Percentiles rank a stretch among this genome's conserved stretches.
phyloP scores from a whole-genome alignment of 2,329 filamentous ascomycete species.

The Pseudopyricularia cyperi region DNA sequence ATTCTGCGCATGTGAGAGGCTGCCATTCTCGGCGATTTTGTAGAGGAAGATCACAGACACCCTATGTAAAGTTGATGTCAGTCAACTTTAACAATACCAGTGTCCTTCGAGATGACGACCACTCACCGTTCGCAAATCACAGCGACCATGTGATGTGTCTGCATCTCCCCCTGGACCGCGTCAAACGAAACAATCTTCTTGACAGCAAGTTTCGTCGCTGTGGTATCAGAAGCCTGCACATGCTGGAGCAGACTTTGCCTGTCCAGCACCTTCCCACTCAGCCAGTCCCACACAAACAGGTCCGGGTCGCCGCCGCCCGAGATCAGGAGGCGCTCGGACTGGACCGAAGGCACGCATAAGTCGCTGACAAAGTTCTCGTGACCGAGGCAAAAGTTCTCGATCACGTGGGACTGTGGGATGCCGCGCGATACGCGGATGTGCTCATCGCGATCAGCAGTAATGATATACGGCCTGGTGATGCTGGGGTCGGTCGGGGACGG shows the following conservation, averaged over 20 bases:
- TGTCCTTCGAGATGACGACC: not conserved
- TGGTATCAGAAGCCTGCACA: constrained; percentile 21
- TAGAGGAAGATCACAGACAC: constrained; percentile 55
- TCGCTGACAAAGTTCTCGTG: constrained; percentile 76
- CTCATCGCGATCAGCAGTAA: constrained; percentile 44
- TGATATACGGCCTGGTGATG: constrained; percentile 26
- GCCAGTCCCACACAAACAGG: constrained; percentile 77
- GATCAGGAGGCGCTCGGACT: constrained; percentile 48
- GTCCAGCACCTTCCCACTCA: constrained; percentile 35
- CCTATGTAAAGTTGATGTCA: constrained; percentile 16
- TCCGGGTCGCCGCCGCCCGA: constrained; percentile 79
- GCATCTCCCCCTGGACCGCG: constrained; percentile 6
- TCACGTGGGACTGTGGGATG: constrained; percentile 71
- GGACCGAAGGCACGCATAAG: constrained; percentile 40
- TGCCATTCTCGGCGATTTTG: constrained; percentile 34
- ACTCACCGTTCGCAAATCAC: constrained; percentile 32
- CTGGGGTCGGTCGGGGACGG: constrained; percentile 19
- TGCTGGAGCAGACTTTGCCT: constrained; percentile 37
- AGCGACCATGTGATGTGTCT: constrained; percentile 18
- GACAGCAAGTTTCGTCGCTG: constrained; percentile 32
- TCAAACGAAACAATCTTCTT: constrained; percentile 23
- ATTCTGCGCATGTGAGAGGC: constrained; percentile 33
- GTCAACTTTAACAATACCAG: constrained; percentile 7
- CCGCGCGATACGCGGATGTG: constrained; percentile 83
- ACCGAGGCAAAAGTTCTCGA: constrained; percentile 80